Base-by-base conservation (phyloP, 2,329 filamentous ascomycete genomes). In the Hymenoscyphus fructigenus region DNA sequence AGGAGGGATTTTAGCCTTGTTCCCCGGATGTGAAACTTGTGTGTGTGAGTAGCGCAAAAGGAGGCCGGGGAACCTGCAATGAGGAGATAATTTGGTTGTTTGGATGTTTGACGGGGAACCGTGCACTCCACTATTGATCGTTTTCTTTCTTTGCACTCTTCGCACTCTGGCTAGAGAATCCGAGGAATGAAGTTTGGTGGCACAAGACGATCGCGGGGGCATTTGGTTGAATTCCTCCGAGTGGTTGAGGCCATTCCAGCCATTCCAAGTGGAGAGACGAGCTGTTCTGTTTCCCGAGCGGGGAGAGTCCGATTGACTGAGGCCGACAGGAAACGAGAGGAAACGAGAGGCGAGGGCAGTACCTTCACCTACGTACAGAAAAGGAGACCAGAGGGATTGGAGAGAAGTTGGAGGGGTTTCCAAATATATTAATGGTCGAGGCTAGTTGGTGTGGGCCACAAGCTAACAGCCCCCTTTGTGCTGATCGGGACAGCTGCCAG, bases 1-100 rank as follows among this genome's bases (percentile, higher is more conserved):
- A 64, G 60, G 59, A 67, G 57, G 66, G 62, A 55, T 56, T 65
- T 67, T 62, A 62, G 64, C 66, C 57, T 38, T 56, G 56, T 61
- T 60, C 60, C 53, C 61, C 36, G 59, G 55, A 66, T 63, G 60
- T 65, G 67, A 69, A 69, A 69, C 67, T 64, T 60, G 57, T 69
- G 64, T 65, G 59, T 60, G 7, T 29, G 59, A 36, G 34, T 36
- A 36, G 34, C 26, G 20, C 47, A 50, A 47, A 60, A 32, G 44
- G 32, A 38, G 55, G 26, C 14, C 26, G 55, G 32, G 32, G 55
- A 57, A 57, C 1, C 55, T 29, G 55, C n/a, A 57, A 34, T 29
- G 55, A 57, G 55, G 12, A 57, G 32, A 57, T 12, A 12, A 57
- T 6, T n/a, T 17, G 32, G 15, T 15, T 57, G 55, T 34, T 32